Percentiles rank a stretch among this genome's conserved stretches.
These are phyloP conservation scores for Falciphora oryzae DNA, from an alignment of 2,329 filamentous ascomycete species.

Conservation along the genomic window DNA sequence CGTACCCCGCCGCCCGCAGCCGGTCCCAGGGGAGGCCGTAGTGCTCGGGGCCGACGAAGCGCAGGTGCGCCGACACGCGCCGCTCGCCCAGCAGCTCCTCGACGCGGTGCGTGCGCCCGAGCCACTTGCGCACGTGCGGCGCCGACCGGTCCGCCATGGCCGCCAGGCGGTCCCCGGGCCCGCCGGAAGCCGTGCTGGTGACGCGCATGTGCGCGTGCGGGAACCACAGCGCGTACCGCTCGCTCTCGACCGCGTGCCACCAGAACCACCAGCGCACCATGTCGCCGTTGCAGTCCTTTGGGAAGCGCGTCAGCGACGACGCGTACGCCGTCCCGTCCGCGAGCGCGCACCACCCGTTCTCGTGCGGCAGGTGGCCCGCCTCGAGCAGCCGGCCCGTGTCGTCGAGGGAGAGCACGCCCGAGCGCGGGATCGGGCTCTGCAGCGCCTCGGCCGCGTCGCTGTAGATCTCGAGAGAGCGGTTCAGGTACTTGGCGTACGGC, in stretches of 20 bases:
- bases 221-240: slow-evolving; percentile 16
- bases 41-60: slow-evolving; percentile 13
- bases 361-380: slow-evolving; percentile 11
- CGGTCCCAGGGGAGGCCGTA: slow-evolving; percentile 14
- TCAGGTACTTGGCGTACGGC: slow-evolving; percentile 14
- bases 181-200: too few species aligned
- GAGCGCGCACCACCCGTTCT: slow-evolving; percentile 16
- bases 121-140: slow-evolving; percentile 13
- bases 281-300: slow-evolving; percentile 9
- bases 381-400: slow-evolving; percentile 12
- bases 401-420: slow-evolving; percentile 10
- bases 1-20: slow-evolving; percentile 10
- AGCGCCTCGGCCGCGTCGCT: slow-evolving; percentile 13
- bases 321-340: slow-evolving; percentile 15
- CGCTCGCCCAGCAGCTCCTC: slow-evolving; percentile 13
- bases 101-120: slow-evolving; percentile 14
- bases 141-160: slow-evolving; percentile 8
- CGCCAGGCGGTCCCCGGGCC: slow-evolving; percentile 4
- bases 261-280: slow-evolving; percentile 19
- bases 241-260: slow-evolving; percentile 17
- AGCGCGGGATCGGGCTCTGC: slow-evolving; percentile 11
- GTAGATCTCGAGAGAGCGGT: slow-evolving; percentile 12
- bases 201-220: slow-evolving; percentile 14
- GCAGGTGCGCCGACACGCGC: slow-evolving; percentile 12
- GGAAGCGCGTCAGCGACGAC: slow-evolving; percentile 15